These are phyloP conservation scores for Camillea tinctor DNA, from an alignment of 2,329 filamentous ascomycete species.

Conservation along the genomic window DNA sequence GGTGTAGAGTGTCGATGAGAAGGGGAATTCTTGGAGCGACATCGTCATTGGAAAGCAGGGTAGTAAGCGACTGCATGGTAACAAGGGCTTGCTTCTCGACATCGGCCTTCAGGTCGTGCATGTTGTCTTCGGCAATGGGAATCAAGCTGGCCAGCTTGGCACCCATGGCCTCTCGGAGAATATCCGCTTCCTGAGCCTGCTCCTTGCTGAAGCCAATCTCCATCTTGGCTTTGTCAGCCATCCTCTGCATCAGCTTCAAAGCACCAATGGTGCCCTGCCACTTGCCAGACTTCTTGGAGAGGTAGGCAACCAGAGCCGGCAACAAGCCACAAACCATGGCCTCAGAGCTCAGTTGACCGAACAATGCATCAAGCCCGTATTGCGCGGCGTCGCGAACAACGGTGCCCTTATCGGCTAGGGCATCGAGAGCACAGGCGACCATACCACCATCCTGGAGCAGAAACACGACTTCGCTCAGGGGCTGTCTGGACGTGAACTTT, in stretches of 20 bases:
- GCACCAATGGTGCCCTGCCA: constrained; percentile 96
- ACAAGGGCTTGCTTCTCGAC: constrained; percentile 85
- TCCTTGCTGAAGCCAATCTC: constrained; percentile 75
- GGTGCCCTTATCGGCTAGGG: constrained; percentile 83
- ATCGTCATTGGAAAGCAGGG: constrained; percentile 93
- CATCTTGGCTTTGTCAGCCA: constrained; percentile 93
- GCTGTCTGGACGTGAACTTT: constrained; percentile 75
- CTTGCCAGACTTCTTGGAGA: constrained; percentile 83
- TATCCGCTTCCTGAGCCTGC: constrained; percentile 82
- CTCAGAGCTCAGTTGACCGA: constrained; percentile 76
- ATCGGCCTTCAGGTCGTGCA: constrained; percentile 95
- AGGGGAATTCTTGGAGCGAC: constrained; percentile 89
- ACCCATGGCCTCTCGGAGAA: constrained; percentile 88
- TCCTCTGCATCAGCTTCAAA: constrained; percentile 79
- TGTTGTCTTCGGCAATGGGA: constrained; percentile 84
- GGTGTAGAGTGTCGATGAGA: constrained; percentile 91
- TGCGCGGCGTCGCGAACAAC: constrained; percentile 89
- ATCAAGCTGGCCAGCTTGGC: constrained; percentile 83
- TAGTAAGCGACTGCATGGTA: constrained; percentile 88
- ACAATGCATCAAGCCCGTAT: constrained; percentile 89
- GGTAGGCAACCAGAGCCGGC: constrained; percentile 71
- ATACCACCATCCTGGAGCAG: constrained; percentile 77
- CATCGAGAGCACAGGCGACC: constrained; percentile 73
- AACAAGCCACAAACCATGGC: constrained; percentile 80
- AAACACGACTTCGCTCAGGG: constrained; percentile 76